A percentile compares a stretch with the other conserved stretches of the same genome.
These are phyloP conservation scores for Aspergillus diversus DNA, from an alignment of 495 filamentous ascomycete genomes.

Conservation along the genomic window DNA sequence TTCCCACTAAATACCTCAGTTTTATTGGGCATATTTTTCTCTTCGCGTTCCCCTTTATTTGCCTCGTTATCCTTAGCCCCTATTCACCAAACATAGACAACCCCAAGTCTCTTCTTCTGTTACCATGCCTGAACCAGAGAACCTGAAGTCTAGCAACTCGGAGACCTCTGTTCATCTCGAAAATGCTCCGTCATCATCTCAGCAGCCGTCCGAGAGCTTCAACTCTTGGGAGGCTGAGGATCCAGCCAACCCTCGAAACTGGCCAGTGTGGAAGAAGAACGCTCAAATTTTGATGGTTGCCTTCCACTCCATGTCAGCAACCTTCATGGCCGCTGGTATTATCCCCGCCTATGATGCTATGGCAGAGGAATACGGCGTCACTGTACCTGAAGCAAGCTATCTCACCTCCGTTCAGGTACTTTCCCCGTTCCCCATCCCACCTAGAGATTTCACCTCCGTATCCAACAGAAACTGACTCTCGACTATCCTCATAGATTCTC, in stretches of 20 bases:
- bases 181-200: slow-evolving; percentile 11
- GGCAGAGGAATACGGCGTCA: slow-evolving; percentile 30
- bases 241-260: slow-evolving; percentile 31
- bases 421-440: background rate
- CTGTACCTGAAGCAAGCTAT: slow-evolving; percentile 34
- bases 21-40: background rate
- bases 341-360: slow-evolving; percentile 36
- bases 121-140: background rate
- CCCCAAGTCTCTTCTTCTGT: background rate
- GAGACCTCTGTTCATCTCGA: slow-evolving; percentile 26
- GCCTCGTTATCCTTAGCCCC: background rate
- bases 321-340: slow-evolving; percentile 42
- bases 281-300: slow-evolving; percentile 40
- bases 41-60: background rate
- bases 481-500: slow-evolving; percentile 27
- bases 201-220: slow-evolving; percentile 5
- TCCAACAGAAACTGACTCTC: background rate
- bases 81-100: background rate
- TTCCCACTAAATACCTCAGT: background rate
- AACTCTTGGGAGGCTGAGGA: slow-evolving; percentile 4
- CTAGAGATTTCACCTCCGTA: background rate
- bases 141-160: slow-evolving; percentile 9
- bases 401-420: slow-evolving; percentile 35
- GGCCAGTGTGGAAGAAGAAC: slow-evolving; percentile 38
- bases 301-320: slow-evolving; percentile 39